Conservation (phyloP, 2,329 filamentous ascomycete genomes). For the Fusarium papillatum region DNA sequence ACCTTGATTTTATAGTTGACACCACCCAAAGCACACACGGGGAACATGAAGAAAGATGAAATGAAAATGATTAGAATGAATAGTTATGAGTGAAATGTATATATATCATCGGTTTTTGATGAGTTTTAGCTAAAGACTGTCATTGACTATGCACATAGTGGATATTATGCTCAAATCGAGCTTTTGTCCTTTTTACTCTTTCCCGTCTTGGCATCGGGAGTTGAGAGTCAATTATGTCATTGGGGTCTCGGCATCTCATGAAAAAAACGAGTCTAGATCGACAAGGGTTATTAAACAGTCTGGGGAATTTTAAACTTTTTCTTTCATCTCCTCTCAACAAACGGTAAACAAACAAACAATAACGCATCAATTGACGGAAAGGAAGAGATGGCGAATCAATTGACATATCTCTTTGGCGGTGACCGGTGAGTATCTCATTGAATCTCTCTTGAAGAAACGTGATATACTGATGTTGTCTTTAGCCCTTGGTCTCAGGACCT, state of each 20-base stretch:
- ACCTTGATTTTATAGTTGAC: slow-evolving; percentile 25
- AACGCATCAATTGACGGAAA: not conserved
- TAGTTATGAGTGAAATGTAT: not conserved
- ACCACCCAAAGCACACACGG: not conserved
- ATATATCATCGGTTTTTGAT: not conserved
- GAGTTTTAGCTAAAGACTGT: not conserved
- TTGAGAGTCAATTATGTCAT: slow-evolving; percentile 7
- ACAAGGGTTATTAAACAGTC: not conserved
- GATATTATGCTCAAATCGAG: not conserved
- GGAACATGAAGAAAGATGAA: not conserved
- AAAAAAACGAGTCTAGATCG: not conserved
- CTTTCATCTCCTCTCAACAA: not conserved
- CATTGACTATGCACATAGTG: not conserved
- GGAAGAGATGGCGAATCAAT: slow-evolving; percentile 28
- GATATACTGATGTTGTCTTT: slow-evolving; percentile 17
- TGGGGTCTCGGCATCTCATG: not conserved
- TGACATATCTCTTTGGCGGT: slow-evolving; percentile 56
- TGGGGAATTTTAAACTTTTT: not conserved
- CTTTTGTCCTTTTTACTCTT: not conserved
- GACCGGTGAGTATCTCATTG: slow-evolving; percentile 46
- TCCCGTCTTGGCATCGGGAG: slow-evolving; percentile 1
- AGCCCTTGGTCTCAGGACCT: slow-evolving; percentile 71
- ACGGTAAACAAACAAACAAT: not conserved
- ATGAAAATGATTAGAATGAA: not conserved
- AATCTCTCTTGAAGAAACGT: not conserved